Base-by-base conservation (phyloP, 257 asterid genomes). In the Anisodus acutangulus region DNA sequence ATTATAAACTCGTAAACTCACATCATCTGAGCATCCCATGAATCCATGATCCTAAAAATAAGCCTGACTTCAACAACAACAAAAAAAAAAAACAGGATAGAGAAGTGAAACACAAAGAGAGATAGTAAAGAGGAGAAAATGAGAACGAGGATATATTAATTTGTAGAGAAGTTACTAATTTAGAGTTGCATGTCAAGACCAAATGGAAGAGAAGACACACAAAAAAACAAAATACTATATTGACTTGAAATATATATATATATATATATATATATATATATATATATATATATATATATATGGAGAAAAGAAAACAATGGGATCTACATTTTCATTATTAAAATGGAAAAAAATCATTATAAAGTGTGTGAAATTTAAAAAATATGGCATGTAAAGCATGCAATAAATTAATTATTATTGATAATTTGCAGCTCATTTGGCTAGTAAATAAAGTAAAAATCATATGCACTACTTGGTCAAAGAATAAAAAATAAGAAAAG, bases 41-140 rank as follows among this genome's bases (percentile, higher is more conserved):
- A 37, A 8, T 16, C 85, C 85, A 83, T 83, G 85, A 83, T 41
- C 79, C 58, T 3, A 57, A 57, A 57, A 57, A 26, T 15, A 76
- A 54, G 53, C 60, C 15, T 55, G 49, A 55, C 66, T 78, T 31
- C 66, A 78, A 31, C 60, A 31, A 31, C 0, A 31, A n/a, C n/a
- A 49, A 26, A 8, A 6, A 0, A 35, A 19, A 6, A n/a, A 71
- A 19, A 15, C 13, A 71, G 17, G 19, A 49, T 1, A 57, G 62
- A 57, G 19, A 55, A 55, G 8, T 17, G 8, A 55, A 55, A 31
- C 16, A 53, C n/a, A 31, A 15, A 55, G 39, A 62, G 10, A 13
- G 19, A 55, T 6, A 55, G 62, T 12, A 57, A 31, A 19, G 10
- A 1, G 59, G 79, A 43, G 57, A 71, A 70, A 70, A 71, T 71